These are phyloP conservation scores for Entonaema liquescens DNA, from an alignment of 495 filamentous ascomycete species.

Conservation along the genomic window DNA sequence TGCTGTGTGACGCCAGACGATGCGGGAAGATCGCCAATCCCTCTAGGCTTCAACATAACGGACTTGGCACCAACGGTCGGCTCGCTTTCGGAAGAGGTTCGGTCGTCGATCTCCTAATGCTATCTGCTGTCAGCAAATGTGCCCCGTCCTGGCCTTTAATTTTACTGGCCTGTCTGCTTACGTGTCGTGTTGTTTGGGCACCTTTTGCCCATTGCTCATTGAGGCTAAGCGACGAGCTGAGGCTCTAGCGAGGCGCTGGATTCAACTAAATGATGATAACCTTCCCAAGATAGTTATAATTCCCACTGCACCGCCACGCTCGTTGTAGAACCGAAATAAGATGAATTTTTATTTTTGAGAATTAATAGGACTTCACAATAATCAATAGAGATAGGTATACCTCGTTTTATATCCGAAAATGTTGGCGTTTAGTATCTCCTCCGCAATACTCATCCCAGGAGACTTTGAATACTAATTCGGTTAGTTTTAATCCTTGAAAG, in stretches of 20 bases:
- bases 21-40: conserved; percentile 11
- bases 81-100: not conserved
- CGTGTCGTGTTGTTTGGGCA: conserved; percentile 1
- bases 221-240: conserved; percentile 21
- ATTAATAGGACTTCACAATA: not conserved
- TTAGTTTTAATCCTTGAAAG: too few species aligned
- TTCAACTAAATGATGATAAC: not conserved
- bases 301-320: not conserved
- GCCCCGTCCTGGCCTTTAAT: not conserved
- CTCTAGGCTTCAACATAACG: not conserved
- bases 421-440: not conserved
- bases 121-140: not conserved
- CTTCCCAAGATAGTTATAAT: conserved; percentile 3
- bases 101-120: not conserved
- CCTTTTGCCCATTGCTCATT: conserved; percentile 3
- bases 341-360: not conserved
- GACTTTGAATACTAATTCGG: too few species aligned
- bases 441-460: too few species aligned
- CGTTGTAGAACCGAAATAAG: not conserved
- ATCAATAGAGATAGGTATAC: not conserved
- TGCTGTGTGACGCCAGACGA: not conserved
- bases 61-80: not conserved
- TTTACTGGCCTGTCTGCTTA: conserved; percentile 6
- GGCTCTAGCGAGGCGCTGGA: not conserved
- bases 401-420: not conserved